These are phyloP conservation scores for Setaria viridis DNA, from an alignment of 202 grass and related monocot species.

Conservation along the genomic window DNA sequence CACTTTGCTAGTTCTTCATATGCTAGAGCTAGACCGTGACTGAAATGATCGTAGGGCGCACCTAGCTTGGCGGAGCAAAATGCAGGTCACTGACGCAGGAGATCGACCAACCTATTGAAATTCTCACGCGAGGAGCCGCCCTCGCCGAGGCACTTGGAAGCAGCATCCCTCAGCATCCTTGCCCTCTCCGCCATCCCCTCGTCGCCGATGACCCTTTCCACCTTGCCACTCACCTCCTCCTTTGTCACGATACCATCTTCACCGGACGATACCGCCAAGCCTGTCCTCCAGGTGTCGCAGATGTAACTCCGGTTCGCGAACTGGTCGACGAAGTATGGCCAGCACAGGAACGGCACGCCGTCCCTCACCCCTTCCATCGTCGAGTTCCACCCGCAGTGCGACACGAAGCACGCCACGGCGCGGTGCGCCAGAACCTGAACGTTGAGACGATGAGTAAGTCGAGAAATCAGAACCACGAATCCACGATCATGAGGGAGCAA, in stretches of 20 bases:
- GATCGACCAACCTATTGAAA: conserved; percentile 44
- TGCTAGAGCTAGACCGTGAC: neutral
- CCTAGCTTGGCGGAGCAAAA: neutral
- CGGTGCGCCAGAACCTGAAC: conserved; percentile 46
- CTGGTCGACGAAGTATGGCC: conserved; percentile 58
- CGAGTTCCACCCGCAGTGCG: conserved; percentile 72
- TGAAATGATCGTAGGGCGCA: neutral
- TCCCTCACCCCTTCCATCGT: conserved; percentile 48
- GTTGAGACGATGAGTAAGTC: no score
- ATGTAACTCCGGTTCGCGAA: conserved; percentile 51
- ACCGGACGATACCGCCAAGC: conserved; percentile 43
- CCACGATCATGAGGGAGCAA: no score
- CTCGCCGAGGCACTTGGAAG: conserved; percentile 21
- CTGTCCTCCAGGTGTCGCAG: conserved; percentile 58
- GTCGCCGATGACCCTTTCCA: conserved; percentile 39
- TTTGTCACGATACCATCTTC: conserved; percentile 43
- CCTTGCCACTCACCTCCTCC: conserved; percentile 39
- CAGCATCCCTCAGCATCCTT: conserved; percentile 30
- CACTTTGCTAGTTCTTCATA: neutral
- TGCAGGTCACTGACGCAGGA: conserved; percentile 32
- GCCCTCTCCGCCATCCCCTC: conserved; percentile 48
- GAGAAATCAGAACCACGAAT: no score
- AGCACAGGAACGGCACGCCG: conserved; percentile 59
- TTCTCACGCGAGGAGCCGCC: conserved; percentile 51
- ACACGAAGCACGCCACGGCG: conserved; percentile 57